Conservation (phyloP, 306 rosid species). For the Dalbergia cochinchinensis region DNA sequence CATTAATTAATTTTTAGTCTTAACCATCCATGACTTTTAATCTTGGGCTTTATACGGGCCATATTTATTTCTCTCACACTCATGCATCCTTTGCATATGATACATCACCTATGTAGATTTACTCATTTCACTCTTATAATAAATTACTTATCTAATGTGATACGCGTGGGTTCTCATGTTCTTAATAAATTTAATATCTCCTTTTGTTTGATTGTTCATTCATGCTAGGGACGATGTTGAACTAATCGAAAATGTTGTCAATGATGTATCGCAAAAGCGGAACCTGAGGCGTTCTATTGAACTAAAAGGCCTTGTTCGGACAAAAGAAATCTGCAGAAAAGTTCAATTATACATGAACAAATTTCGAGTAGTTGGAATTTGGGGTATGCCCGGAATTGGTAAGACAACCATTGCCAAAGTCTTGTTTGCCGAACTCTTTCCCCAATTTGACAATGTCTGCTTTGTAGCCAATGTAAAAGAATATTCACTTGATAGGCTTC, state of each 20-base stretch:
- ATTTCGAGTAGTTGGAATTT: conserved; percentile 33
- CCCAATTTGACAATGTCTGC: conserved; percentile 28
- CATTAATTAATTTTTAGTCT: too few relatives aligned
- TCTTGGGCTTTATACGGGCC: too few relatives aligned
- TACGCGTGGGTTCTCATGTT: too few relatives aligned
- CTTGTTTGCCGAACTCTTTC: not conserved
- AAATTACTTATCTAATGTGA: too few relatives aligned
- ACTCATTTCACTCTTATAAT: too few relatives aligned
- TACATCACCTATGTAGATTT: too few relatives aligned
- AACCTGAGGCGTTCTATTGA: not conserved
- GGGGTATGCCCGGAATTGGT: conserved; percentile 53
- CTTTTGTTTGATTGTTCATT: too few relatives aligned
- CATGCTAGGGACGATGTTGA: not conserved
- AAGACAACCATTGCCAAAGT: conserved; percentile 43
- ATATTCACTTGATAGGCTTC: not conserved
- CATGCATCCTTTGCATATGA: too few relatives aligned
- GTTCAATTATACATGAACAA: not conserved
- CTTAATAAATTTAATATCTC: too few relatives aligned
- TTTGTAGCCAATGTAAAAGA: conserved; percentile 35
- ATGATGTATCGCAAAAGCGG: conserved; percentile 28
- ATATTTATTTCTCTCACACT: too few relatives aligned
- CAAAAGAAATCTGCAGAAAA: not conserved
- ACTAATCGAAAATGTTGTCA: conserved; percentile 25
- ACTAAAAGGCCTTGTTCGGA: conserved; percentile 9
- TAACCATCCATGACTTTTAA: too few relatives aligned